Base-by-base conservation (phyloP, 2,329 filamentous ascomycete species). In the Microsporum canis region DNA sequence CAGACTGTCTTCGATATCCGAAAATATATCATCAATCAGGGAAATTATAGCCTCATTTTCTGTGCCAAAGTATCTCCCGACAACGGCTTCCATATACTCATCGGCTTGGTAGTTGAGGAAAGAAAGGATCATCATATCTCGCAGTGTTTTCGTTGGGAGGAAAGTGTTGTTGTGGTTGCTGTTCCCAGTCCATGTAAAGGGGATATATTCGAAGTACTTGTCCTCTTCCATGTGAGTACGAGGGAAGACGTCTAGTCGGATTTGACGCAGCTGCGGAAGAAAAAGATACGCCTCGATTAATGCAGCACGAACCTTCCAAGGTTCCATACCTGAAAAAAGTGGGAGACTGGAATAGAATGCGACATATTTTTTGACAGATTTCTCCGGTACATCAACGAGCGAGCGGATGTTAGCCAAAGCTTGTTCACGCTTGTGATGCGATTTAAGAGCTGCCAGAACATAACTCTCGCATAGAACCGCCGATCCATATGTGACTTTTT, bases 51-150 rank as follows among this genome's bases (percentile, higher is more conserved):
- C 38, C 5, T 3, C 3, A 12, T 39, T 39, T 39, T 39, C 38
- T 12, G 14, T 23, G 17, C 36, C 60, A 60, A 36, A 41, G n/a
- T 45, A 49, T 33, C 55, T 55, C 8, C 51, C 65, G 4, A 69
- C 65, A 5, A 66, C 63, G 5, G 66, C 60, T 41, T 67, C 65
- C 60, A 71, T 66, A 59, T 65, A 71, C 33, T 67, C 68, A 39
- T 71, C 70, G 6, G 65, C 62, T 47, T 71, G 69, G 27, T 67
- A 69, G 39, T 64, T 66, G 33, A 69, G 63, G 56, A 70, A 61
- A 6, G 67, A 66, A 5, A 70, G 36, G 14, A 67, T 49, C 65
- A 71, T 70, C 69, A 71, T 70, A 6, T 71, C 65, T 43, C 57
- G 65, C 6, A 71, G 49, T 2, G 62, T 59, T 2, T 61, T 57